Evolutionary conservation across 1,139 yeast species (phyloP).

Genomic region (Geotrichum reessii): DNA sequence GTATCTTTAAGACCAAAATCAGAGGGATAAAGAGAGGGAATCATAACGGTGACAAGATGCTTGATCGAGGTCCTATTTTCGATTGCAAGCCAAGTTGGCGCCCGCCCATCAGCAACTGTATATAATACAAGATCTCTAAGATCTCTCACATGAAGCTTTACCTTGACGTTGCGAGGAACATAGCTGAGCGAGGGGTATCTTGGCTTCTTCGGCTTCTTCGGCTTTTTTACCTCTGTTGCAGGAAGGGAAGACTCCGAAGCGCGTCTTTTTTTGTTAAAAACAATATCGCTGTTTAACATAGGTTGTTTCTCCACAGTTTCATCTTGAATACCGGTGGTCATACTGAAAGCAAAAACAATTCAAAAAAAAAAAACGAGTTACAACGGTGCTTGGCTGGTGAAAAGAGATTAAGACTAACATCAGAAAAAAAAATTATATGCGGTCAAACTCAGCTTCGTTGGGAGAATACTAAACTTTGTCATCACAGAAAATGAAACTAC

Average conservation of each 20-base stretch:
- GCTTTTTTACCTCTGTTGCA: not conserved
- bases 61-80: conserved; percentile 31
- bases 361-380: not conserved
- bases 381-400: not conserved
- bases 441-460: not conserved
- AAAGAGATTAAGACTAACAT: not conserved
- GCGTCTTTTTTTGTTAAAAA: not conserved
- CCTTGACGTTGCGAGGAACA: conserved; percentile 23
- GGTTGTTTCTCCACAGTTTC: not conserved
- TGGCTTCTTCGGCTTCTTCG: conserved; percentile 11
- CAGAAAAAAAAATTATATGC: not conserved
- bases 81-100: conserved; percentile 43
- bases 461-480: not conserved
- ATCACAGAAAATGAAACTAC: not conserved
- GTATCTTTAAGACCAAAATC: conserved; percentile 36
- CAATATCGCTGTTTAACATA: not conserved
- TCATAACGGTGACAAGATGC: conserved; percentile 55
- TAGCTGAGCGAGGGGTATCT: conserved; percentile 29
- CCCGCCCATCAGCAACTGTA: conserved; percentile 41
- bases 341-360: not conserved
- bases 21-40: conserved; percentile 57
- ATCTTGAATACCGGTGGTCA: not conserved
- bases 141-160: conserved; percentile 27
- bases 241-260: not conserved
- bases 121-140: conserved; percentile 51